These are phyloP conservation scores for Periconia sp. DNA, from an alignment of 2,329 filamentous ascomycete genomes.

Conservation along the genomic window DNA sequence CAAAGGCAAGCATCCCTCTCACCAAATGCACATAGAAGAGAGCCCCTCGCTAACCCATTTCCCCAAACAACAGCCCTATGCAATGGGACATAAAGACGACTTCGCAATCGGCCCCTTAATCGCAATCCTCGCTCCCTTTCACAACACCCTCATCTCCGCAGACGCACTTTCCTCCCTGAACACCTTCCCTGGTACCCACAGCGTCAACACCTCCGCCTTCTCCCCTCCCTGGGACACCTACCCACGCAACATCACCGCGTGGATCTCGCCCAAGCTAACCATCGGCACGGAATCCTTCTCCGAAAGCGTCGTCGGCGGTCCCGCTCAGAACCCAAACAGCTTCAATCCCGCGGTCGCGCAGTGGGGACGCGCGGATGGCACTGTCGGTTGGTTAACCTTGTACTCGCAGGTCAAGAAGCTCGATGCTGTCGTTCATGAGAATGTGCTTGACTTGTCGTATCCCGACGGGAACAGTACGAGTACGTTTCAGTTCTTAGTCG, in stretches of 20 bases:
- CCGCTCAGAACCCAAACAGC: conserved; percentile 52
- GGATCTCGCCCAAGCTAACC: conserved; percentile 58
- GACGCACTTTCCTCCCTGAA: conserved; percentile 43
- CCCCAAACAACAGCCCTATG: conserved; percentile 42
- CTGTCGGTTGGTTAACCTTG: conserved; percentile 32
- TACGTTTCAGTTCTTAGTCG: conserved; percentile 55
- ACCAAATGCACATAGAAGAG: not conserved
- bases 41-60: conserved; percentile 1
- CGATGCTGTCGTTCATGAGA: conserved; percentile 19
- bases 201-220: conserved; percentile 55
- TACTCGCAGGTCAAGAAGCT: conserved; percentile 30
- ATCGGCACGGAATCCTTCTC: conserved; percentile 63
- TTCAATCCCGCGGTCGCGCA: conserved; percentile 65
- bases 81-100: conserved; percentile 62
- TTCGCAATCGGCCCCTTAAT: conserved; percentile 61
- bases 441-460: conserved; percentile 55
- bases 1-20: conserved; percentile 21
- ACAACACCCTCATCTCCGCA: conserved; percentile 51
- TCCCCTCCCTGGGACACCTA: conserved; percentile 61
- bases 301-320: conserved; percentile 59
- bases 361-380: conserved; percentile 48
- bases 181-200: conserved; percentile 57
- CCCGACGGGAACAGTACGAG: conserved; percentile 54
- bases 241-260: conserved; percentile 61
- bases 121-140: conserved; percentile 55